Base-by-base conservation (phyloP, 331 rosid species). In the Prunus yedoensis region DNA sequence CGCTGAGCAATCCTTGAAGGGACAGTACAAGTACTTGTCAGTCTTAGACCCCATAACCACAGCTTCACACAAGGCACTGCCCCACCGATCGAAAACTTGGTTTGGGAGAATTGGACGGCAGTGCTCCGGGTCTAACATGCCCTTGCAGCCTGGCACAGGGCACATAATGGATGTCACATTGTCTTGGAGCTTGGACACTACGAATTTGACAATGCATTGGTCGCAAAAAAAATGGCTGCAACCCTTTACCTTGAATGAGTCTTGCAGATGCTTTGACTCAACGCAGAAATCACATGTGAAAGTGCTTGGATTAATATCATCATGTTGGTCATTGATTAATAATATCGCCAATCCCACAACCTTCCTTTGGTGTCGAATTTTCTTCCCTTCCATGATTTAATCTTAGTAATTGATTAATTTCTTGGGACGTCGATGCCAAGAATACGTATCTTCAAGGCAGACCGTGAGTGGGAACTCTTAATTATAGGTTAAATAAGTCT, bases 1-100 rank as follows among this genome's bases (percentile, higher is more conserved):
- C 11, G 74, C 74, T 0, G 62, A 70, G 74, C 74, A 70, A 30
- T 70, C 74, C 62, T 70, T 70, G 46, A 70, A 51, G 62, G 74
- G 62, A 30, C 74, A 30, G 62, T 70, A 70, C 28, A 51, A 70
- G 56, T 18, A 52, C 49, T 30, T 32, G 32, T 70, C 51, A n/a
- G 25, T 53, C 63, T 53, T 27, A 6, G 74, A 70, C 8, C 16
- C 32, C 63, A 52, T 32, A 32, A 70, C 54, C 51, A 35, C 14
- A 9, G 32, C 54, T 13, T 54, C 63, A n/a, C 28, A 53, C 32
- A 70, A 18, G 13, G 64, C 74, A 28, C 54, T 70, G 8, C 51
- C 64, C 74, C 74, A 70, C 50, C 64, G 5, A 32, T 70, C 50
- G 3, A 70, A n/a, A 46, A 53, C 51, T 5, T n/a, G 45, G 10